These are phyloP conservation scores for Fallopia convolvulus DNA, from an alignment of 148 eudicot species.

Conservation along the genomic window DNA sequence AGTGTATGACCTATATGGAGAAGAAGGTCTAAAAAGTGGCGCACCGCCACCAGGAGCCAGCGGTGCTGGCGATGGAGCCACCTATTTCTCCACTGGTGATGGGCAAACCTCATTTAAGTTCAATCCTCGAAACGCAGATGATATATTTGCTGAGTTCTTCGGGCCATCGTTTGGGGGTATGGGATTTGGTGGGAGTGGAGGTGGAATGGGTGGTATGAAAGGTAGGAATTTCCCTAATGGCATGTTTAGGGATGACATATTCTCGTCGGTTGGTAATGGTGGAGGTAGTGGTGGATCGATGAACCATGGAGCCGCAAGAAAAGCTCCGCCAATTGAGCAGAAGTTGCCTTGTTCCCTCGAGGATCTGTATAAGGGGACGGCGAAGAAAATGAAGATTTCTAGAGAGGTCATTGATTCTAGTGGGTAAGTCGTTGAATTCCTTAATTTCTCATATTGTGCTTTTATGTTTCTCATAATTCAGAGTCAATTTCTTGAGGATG, in stretches of 20 bases:
- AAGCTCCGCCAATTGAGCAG: slow-evolving; percentile 31
- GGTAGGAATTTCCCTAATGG: slow-evolving; percentile 32
- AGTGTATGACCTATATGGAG: slow-evolving; percentile 70
- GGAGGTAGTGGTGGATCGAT: slow-evolving; percentile 27
- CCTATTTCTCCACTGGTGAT: slow-evolving; percentile 45
- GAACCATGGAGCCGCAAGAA: slow-evolving; percentile 35
- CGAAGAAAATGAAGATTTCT: slow-evolving; percentile 46
- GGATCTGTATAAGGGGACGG: slow-evolving; percentile 39
- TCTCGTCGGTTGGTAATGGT: slow-evolving; percentile 31
- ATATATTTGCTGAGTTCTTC: slow-evolving; percentile 66
- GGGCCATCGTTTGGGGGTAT: slow-evolving; percentile 50
- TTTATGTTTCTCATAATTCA: neutral
- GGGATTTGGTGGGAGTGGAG: slow-evolving; percentile 29
- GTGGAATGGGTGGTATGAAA: slow-evolving; percentile 25
- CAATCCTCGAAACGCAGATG: slow-evolving; percentile 55
- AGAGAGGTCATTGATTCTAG: slow-evolving; percentile 30
- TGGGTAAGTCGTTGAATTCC: slow-evolving; percentile 25
- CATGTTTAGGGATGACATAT: slow-evolving; percentile 41
- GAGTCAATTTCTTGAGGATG: neutral
- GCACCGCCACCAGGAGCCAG: slow-evolving; percentile 60
- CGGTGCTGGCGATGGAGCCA: slow-evolving; percentile 37
- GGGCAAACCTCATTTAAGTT: slow-evolving; percentile 54
- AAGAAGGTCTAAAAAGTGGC: slow-evolving; percentile 58
- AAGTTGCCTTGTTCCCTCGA: slow-evolving; percentile 37
- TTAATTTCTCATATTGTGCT: neutral